These are phyloP conservation scores for Solanum pinnatisectum DNA, from an alignment of 257 asterid species.

Conservation along the genomic window DNA sequence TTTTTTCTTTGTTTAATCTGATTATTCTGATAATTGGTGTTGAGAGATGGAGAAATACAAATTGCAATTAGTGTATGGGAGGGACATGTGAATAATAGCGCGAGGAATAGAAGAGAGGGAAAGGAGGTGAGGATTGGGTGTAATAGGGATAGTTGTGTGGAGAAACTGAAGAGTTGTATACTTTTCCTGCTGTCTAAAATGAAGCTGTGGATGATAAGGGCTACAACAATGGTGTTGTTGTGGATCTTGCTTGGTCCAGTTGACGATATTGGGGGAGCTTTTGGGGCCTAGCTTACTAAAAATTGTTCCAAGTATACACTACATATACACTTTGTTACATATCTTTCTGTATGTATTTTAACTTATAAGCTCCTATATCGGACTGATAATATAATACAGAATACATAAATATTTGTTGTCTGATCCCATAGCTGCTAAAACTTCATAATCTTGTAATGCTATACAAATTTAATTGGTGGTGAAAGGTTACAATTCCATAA, in stretches of 20 bases:
- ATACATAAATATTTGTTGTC: neutral
- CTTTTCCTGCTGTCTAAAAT: conserved; percentile 39
- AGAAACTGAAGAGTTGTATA: conserved; percentile 54
- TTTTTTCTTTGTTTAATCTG: neutral
- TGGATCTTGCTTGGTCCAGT: conserved; percentile 49
- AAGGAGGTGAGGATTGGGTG: conserved; percentile 5
- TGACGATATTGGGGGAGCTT: conserved; percentile 40
- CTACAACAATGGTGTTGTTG: conserved; percentile 26
- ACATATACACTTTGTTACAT: neutral
- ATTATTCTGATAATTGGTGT: neutral
- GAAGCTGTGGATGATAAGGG: conserved; percentile 48
- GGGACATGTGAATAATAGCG: conserved; percentile 38
- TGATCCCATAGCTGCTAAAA: neutral
- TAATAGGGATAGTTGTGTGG: conserved; percentile 56
- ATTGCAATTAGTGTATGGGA: neutral
- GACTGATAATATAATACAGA: neutral
- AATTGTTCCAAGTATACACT: neutral
- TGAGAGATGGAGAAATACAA: neutral
- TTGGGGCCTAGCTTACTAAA: conserved; percentile 31
- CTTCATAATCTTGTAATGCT: neutral
- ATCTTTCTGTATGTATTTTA: neutral
- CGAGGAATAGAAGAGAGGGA: conserved; percentile 26
- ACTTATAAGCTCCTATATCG: neutral
- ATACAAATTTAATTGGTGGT: neutral
- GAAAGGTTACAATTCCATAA: neutral